Percentiles rank a stretch among this genome's conserved stretches.
These are phyloP conservation scores for Ophiocordyceps australis DNA, from an alignment of 2,329 filamentous ascomycete genomes.

Conservation along the genomic window DNA sequence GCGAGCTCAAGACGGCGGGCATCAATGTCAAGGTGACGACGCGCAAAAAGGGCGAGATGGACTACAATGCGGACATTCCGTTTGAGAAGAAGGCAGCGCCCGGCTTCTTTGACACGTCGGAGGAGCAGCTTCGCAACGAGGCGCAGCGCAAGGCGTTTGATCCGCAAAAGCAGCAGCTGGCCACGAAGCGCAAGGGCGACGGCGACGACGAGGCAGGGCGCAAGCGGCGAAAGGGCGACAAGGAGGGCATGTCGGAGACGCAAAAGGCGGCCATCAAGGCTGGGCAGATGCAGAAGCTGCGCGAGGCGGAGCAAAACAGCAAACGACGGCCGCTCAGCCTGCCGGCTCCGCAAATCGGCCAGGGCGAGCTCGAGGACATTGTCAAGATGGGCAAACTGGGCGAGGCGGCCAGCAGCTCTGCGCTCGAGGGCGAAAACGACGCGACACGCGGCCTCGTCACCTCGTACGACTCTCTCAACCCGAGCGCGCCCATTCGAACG, in stretches of 20 bases:
- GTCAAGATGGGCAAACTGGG: conserved; percentile 97
- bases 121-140: conserved; percentile 71
- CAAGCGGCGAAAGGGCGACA: conserved; percentile 80
- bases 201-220: conserved; percentile 68
- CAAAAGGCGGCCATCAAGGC: conserved; percentile 82
- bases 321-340: conserved; percentile 72
- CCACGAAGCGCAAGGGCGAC: conserved; percentile 85
- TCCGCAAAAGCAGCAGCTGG: conserved; percentile 78
- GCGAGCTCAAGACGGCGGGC: conserved; percentile 91
- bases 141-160: conserved; percentile 72
- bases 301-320: conserved; percentile 92
- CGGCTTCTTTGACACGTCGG: conserved; percentile 85
- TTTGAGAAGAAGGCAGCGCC: conserved; percentile 82
- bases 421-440: conserved; percentile 64
- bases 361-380: conserved; percentile 87
- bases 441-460: conserved; percentile 73
- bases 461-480: conserved; percentile 69
- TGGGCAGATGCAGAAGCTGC: conserved; percentile 82
- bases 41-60: conserved; percentile 91
- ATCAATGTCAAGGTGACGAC: conserved; percentile 95
- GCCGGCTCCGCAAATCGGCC: conserved; percentile 79
- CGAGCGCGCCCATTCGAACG: conserved; percentile 74
- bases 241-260: conserved; percentile 58
- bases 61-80: conserved; percentile 97
- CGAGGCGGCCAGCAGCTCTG: conserved; percentile 62